Conservation (phyloP, 768 basidiomycete genomes). For the Serendipita indica region DNA sequence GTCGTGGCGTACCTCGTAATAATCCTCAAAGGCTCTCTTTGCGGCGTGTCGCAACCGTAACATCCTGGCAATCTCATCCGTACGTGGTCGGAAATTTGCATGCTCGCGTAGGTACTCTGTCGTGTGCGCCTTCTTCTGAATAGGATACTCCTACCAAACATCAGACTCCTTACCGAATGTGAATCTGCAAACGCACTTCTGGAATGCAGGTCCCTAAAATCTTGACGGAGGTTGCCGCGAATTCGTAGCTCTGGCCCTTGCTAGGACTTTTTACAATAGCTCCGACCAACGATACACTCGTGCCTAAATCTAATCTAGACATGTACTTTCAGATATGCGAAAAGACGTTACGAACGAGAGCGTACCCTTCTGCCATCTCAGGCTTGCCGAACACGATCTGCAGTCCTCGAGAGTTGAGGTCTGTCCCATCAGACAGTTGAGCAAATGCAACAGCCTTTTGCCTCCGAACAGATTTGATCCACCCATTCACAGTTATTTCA, state of each 20-base stretch:
- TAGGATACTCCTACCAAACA: slow-evolving; percentile 57
- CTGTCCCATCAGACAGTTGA: slow-evolving; percentile 9
- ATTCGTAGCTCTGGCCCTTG: slow-evolving; percentile 36
- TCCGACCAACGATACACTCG: slow-evolving; percentile 38
- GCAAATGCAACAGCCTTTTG: slow-evolving; percentile 86
- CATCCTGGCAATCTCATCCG: slow-evolving; percentile 53
- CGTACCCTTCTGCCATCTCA: slow-evolving; percentile 21
- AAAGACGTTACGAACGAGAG: background rate
- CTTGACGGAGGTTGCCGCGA: slow-evolving; percentile 33
- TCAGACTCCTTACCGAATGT: background rate
- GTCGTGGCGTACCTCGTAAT: slow-evolving; percentile 48
- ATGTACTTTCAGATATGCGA: background rate
- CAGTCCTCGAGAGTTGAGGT: slow-evolving; percentile 27
- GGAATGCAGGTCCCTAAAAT: slow-evolving; percentile 43
- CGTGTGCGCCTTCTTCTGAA: slow-evolving; percentile 77
- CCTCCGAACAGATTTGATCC: slow-evolving; percentile 71
- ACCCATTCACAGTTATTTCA: slow-evolving; percentile 48
- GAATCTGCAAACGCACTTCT: slow-evolving; percentile 34
- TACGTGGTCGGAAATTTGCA: slow-evolving; percentile 76
- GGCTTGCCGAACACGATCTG: slow-evolving; percentile 60
- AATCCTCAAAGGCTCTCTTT: slow-evolving; percentile 40
- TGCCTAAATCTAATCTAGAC: slow-evolving; percentile 37
- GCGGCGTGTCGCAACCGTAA: slow-evolving; percentile 54
- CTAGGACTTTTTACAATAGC: slow-evolving; percentile 34
- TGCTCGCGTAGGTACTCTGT: slow-evolving; percentile 71